Evolutionary conservation across 2,329 filamentous ascomycete species (phyloP).

Genomic region (Cytospora paraplurivora): DNA sequence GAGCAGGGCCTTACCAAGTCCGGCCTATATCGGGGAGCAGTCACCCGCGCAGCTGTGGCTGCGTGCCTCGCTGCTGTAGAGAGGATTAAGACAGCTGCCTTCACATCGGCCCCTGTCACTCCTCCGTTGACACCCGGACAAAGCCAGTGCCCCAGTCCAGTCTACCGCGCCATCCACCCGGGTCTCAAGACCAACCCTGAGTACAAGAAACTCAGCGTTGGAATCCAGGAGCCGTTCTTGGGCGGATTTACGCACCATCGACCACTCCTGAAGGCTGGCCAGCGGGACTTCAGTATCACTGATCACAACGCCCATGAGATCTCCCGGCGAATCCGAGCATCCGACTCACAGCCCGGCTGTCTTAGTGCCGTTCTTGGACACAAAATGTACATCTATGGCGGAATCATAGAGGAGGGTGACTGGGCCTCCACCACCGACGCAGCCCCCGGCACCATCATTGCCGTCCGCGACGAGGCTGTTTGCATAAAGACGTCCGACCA

Average conservation of each 20-base stretch:
- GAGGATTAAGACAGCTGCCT: constrained; percentile 39
- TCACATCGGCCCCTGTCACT: constrained; percentile 29
- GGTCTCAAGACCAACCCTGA: constrained; percentile 34
- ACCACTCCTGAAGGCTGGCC: constrained; percentile 43
- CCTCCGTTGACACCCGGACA: constrained; percentile 24
- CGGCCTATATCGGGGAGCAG: constrained; percentile 42
- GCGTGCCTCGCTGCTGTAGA: constrained; percentile 42
- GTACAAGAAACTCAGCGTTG: constrained; percentile 38
- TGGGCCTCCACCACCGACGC: constrained; percentile 28
- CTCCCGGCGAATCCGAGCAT: constrained; percentile 45
- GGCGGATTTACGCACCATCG: constrained; percentile 42
- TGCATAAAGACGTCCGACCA: constrained; percentile 44
- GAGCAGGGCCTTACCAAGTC: constrained; percentile 44
- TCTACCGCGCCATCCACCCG: constrained; percentile 29
- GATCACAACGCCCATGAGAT: constrained; percentile 41
- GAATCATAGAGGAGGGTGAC: constrained; percentile 40
- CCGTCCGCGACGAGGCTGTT: constrained; percentile 40
- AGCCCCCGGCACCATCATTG: constrained; percentile 37
- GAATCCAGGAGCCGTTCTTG: constrained; percentile 40
- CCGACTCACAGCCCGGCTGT: constrained; percentile 46
- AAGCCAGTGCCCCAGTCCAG: constrained; percentile 6
- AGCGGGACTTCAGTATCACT: constrained; percentile 41
- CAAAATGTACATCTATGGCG: constrained; percentile 45
- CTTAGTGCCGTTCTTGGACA: constrained; percentile 41
- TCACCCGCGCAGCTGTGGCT: constrained; percentile 42